These are phyloP conservation scores for Plenodomus biglobosus DNA, from an alignment of 2,329 filamentous ascomycete species.

Conservation along the genomic window DNA sequence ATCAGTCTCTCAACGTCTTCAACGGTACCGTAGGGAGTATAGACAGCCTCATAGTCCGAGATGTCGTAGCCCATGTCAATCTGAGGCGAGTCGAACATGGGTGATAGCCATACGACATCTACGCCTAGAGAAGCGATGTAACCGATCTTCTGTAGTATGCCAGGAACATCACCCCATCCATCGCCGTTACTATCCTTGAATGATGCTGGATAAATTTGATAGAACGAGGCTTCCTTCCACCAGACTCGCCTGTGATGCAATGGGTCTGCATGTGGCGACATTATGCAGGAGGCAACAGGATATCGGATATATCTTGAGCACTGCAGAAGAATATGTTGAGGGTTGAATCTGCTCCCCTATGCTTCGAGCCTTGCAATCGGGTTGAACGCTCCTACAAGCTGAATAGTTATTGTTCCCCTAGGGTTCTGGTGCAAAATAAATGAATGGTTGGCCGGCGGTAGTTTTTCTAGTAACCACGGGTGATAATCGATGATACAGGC, in stretches of 20 bases:
- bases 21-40: conserved; percentile 67
- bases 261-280: conserved; percentile 30
- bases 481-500: too few species aligned
- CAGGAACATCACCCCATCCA: conserved; percentile 63
- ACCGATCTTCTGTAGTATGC: conserved; percentile 64
- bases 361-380: too few species aligned
- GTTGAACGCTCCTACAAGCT: too few species aligned
- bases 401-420: too few species aligned
- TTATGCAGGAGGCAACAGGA: conserved; percentile 2
- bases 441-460: too few species aligned
- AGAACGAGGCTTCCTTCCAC: conserved; percentile 52
- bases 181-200: conserved; percentile 55
- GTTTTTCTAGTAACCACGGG: too few species aligned
- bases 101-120: conserved; percentile 68
- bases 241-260: conserved; percentile 36
- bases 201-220: conserved; percentile 50
- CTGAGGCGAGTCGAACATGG: conserved; percentile 66
- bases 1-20: conserved; percentile 66
- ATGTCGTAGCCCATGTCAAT: conserved; percentile 73
- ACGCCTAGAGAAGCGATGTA: conserved; percentile 59
- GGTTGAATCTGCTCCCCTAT: too few species aligned
- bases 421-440: too few species aligned
- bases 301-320: background rate
- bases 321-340: background rate
- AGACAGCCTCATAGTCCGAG: conserved; percentile 66